Percentiles rank a stretch among this genome's conserved stretches.
phyloP scores from a whole-genome alignment of 176 grass and related monocot genomes.

The Oryza glaberrima region DNA sequence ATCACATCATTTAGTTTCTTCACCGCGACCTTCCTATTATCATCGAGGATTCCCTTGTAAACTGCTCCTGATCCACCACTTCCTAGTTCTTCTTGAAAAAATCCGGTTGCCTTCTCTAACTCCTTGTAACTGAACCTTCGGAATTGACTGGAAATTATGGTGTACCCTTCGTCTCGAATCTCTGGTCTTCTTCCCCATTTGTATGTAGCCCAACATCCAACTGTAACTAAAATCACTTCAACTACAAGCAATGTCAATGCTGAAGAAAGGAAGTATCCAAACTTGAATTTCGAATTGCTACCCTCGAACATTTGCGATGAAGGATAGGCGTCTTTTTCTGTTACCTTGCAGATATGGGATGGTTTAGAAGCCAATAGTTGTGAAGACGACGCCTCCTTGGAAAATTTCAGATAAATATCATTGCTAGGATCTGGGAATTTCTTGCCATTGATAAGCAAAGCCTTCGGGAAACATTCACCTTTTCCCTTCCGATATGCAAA shows the following conservation, averaged over 20 bases:
- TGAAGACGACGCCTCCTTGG: background rate
- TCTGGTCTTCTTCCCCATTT: constrained; percentile 16
- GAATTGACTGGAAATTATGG: constrained; percentile 44
- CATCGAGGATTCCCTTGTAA: constrained; percentile 56
- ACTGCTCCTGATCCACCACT: constrained; percentile 51
- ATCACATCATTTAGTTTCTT: constrained; percentile 52
- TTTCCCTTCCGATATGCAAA: constrained; percentile 40
- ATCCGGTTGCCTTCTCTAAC: constrained; percentile 54
- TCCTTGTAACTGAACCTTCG: constrained; percentile 64
- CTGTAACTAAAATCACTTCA: constrained; percentile 39
- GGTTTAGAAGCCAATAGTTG: background rate
- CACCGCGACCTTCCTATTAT: constrained; percentile 47
- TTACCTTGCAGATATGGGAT: constrained; percentile 8
- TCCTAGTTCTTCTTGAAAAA: constrained; percentile 54
- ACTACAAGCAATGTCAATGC: constrained; percentile 43
- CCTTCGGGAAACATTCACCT: constrained; percentile 46
- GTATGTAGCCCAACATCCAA: constrained; percentile 43
- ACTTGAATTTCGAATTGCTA: background rate
- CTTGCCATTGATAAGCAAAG: constrained; percentile 49
- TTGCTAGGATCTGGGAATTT: constrained; percentile 9
- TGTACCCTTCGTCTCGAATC: constrained; percentile 34
- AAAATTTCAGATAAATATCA: constrained; percentile 53
- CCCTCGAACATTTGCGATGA: background rate
- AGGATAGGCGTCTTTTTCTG: background rate
- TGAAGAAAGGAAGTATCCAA: constrained; percentile 62